Evolutionary conservation across 805 yeast genomes (phyloP).

Genomic region (Soucietia sequanensis): DNA sequence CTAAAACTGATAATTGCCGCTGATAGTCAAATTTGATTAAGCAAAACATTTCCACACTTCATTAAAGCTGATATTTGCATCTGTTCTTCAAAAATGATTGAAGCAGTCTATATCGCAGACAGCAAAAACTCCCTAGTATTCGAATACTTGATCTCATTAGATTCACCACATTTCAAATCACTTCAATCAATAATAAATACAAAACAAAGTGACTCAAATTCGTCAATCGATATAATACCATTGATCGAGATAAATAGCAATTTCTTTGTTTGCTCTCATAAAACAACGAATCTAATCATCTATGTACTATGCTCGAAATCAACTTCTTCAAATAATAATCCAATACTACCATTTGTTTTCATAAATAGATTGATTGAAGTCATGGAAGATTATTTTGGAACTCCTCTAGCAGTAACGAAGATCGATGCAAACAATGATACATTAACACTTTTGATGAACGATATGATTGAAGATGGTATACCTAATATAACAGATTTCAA

Average conservation of each 20-base stretch:
- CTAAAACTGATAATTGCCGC: constrained; percentile 3
- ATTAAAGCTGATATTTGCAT: background rate
- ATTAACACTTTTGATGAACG: constrained; percentile 66
- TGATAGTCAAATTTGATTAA: constrained; percentile 1
- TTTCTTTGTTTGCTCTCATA: constrained; percentile 24
- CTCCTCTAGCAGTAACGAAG: constrained; percentile 54
- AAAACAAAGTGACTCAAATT: background rate
- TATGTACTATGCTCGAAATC: constrained; percentile 26
- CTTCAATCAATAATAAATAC: constrained; percentile 15
- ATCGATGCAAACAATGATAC: constrained; percentile 71
- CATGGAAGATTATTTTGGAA: constrained; percentile 57
- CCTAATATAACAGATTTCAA: constrained; percentile 75
- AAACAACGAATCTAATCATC: constrained; percentile 20
- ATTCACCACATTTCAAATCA: constrained; percentile 32
- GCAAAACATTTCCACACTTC: constrained; percentile 2
- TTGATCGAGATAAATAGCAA: constrained; percentile 30
- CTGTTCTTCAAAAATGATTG: constrained; percentile 34
- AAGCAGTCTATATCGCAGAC: constrained; percentile 44
- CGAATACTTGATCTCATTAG: constrained; percentile 31
- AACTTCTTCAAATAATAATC: constrained; percentile 29
- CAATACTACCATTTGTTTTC: constrained; percentile 55
- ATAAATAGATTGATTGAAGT: constrained; percentile 48
- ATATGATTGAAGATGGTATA: constrained; percentile 73
- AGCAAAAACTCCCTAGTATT: constrained; percentile 29
- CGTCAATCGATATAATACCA: constrained; percentile 10